A percentile compares a stretch with the other conserved stretches of the same genome.
Evolutionary conservation across 768 basidiomycete genomes (phyloP).

Genomic region (Gymnopilus junonius): DNA sequence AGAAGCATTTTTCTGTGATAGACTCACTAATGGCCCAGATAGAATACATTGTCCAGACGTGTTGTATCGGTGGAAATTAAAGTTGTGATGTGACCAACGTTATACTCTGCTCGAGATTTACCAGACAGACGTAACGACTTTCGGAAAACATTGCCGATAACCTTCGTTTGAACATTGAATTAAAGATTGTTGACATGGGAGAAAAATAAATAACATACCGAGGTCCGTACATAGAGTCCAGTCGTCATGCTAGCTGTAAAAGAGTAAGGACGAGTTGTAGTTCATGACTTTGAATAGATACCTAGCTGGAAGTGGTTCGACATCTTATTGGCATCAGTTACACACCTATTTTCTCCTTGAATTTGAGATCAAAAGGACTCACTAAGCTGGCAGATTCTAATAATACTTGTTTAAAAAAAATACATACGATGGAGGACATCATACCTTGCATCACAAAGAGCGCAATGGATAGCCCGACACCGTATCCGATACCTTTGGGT

Average conservation of each 20-base stretch:
- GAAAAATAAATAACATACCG: slow-evolving; percentile 34
- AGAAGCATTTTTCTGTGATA: not conserved
- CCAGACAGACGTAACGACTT: slow-evolving; percentile 73
- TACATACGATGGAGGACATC: slow-evolving; percentile 4
- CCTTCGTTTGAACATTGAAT: slow-evolving; percentile 20
- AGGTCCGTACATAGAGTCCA: slow-evolving; percentile 52
- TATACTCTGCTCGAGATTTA: slow-evolving; percentile 58
- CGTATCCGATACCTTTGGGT: slow-evolving; percentile 60
- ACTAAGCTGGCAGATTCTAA: slow-evolving; percentile 47
- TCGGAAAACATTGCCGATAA: slow-evolving; percentile 57
- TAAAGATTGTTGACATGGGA: not conserved
- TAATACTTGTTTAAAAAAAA: not conserved
- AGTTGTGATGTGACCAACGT: slow-evolving; percentile 69
- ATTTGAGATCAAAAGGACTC: slow-evolving; percentile 8
- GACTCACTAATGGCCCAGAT: slow-evolving; percentile 44
- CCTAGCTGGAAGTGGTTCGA: slow-evolving; percentile 51
- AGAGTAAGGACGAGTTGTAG: not conserved
- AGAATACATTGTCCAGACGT: slow-evolving; percentile 54
- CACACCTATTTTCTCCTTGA: not conserved
- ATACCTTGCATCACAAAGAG: slow-evolving; percentile 66
- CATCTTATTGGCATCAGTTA: slow-evolving; percentile 29
- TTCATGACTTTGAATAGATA: slow-evolving; percentile 15
- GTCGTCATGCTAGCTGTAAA: slow-evolving; percentile 47
- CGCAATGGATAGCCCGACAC: slow-evolving; percentile 61
- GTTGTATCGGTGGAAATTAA: slow-evolving; percentile 70